A percentile compares a stretch with the other conserved stretches of the same genome.
Evolutionary conservation across 768 basidiomycete species (phyloP).

Genomic region (Amanita fuliginea): DNA sequence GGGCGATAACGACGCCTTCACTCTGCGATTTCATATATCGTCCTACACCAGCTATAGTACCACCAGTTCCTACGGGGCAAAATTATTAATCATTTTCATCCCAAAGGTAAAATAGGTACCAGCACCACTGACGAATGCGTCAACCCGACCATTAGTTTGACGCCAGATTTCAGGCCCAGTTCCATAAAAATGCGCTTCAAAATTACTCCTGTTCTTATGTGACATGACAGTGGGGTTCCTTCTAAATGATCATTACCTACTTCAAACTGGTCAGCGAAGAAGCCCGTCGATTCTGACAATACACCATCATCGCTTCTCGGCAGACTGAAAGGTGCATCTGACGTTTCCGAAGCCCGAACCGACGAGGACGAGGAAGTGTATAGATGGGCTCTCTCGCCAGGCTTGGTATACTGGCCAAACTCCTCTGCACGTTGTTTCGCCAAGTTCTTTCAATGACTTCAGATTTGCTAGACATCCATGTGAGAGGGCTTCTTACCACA

Average conservation of each 20-base stretch:
- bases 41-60: constrained; percentile 84
- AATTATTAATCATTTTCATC: background rate
- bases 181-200: constrained; percentile 75
- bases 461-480: background rate
- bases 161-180: constrained; percentile 95
- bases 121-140: constrained; percentile 87
- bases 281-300: constrained; percentile 54
- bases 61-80: constrained; percentile 67
- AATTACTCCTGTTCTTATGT: constrained; percentile 76
- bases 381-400: constrained; percentile 10
- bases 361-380: constrained; percentile 35
- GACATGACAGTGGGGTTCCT: background rate
- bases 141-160: constrained; percentile 73
- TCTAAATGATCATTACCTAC: constrained; percentile 11
- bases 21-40: constrained; percentile 70
- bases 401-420: constrained; percentile 39
- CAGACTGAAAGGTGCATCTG: constrained; percentile 28
- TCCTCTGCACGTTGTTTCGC: constrained; percentile 68
- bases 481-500: constrained; percentile 38
- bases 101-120: constrained; percentile 27
- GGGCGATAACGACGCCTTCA: constrained; percentile 51
- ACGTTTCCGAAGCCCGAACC: constrained; percentile 42
- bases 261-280: constrained; percentile 97
- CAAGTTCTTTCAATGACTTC: constrained; percentile 51
- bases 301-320: constrained; percentile 24